Base-by-base conservation (phyloP, 2,329 filamentous ascomycete species). In the Aspergillus neotritici region DNA sequence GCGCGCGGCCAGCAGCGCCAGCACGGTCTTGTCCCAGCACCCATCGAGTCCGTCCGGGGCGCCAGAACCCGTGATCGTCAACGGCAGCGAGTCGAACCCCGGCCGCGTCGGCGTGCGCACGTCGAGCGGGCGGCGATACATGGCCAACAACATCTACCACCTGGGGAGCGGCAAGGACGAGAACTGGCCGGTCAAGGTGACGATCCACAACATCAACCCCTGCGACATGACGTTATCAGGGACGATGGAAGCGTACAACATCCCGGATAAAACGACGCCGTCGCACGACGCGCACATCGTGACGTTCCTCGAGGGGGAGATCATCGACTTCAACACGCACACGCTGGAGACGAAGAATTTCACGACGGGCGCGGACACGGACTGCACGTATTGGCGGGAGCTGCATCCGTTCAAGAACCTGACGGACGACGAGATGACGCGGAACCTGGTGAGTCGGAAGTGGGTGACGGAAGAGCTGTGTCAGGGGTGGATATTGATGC, bases 201-300 rank as follows among this genome's bases (percentile, higher is more conserved):
- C 75, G 2, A 76, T 85, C 31, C 79, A 84, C 54, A 69, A 74
- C 13, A 73, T 84, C 35, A 79, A 85, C 60, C 75, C 74, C 53
- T 66, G 71, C 4, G 70, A 67, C 13, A 82, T 84, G 79, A 79
- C 77, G 0, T 62, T 85, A 13, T 77, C 79, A 15, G 82, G 81
- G 4, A 84, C 80, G 6, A 85, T 85, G 82, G 79, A 83, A 62
- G 82, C 82, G 4, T 83, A 82, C 64, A 81, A 84, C 52, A 80
- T 83, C 10, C 80, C 80, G 2, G 69, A 75, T 47, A 73, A 73
- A 43, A 69, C 72, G 7, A 64, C 65, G 1, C 58, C 62, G 13
- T 65, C 61, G 3, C 63, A 64, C 38, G 63, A 65, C 39, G 67
- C 69, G 12, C 71, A 72, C 46, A 84, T 84, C 44, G 78, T 78